These are phyloP conservation scores for Clavispora fructus DNA, from an alignment of 805 yeast genomes.

Conservation along the genomic window DNA sequence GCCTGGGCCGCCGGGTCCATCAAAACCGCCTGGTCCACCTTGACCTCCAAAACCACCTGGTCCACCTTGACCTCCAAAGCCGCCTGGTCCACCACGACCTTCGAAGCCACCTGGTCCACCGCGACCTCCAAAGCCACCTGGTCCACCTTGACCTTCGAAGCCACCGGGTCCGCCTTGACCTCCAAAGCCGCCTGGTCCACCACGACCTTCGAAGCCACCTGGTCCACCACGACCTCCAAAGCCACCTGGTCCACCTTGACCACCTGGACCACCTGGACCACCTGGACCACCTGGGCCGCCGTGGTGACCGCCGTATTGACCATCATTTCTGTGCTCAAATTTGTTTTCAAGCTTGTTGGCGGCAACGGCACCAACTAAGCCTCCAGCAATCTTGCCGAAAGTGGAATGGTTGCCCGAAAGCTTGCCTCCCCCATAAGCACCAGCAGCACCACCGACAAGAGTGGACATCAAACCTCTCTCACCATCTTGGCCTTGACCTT, in stretches of 20 bases:
- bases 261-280: conserved; percentile 2
- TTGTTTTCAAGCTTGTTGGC: conserved; percentile 47
- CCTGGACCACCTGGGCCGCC: conserved; percentile 6
- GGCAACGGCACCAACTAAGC: conserved; percentile 48
- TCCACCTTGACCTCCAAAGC: conserved; percentile 3
- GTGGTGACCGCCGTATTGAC: neutral
- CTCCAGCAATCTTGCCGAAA: conserved; percentile 48
- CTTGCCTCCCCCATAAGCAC: conserved; percentile 33
- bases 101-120: conserved; percentile 8
- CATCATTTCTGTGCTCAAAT: conserved; percentile 18
- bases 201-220: conserved; percentile 4
- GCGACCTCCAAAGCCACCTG: conserved; percentile 8
- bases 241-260: conserved; percentile 2
- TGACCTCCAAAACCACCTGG: conserved; percentile 6
- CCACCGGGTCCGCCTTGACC: conserved; percentile 7
- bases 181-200: conserved; percentile 8
- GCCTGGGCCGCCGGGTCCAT: conserved; percentile 1
- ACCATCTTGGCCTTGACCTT: conserved; percentile 16
- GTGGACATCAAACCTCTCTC: conserved; percentile 24
- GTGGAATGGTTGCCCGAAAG: conserved; percentile 30
- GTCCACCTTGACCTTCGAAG: conserved; percentile 8
- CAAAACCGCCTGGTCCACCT: conserved; percentile 4
- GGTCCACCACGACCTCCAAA: conserved; percentile 7
- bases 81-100: conserved; percentile 9
- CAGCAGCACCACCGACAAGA: conserved; percentile 27